Percentiles rank a stretch among this genome's conserved stretches.
phyloP scores from a whole-genome alignment of 345 rosid genomes.

The Gossypioides kirkii region DNA sequence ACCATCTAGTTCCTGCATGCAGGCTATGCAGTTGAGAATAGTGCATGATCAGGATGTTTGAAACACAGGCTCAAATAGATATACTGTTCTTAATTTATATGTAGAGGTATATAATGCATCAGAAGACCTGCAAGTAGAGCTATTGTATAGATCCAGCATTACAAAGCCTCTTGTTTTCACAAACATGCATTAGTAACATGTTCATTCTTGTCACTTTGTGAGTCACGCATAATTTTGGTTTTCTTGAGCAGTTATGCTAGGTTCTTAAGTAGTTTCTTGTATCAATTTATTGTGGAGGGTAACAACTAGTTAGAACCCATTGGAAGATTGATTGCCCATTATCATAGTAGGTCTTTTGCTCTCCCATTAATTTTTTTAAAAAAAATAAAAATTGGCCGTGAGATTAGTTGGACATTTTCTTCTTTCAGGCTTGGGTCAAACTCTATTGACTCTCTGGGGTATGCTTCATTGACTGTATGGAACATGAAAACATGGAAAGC shows the following conservation, averaged over 20 bases:
- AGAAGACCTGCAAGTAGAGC: not conserved
- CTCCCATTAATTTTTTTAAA: not conserved
- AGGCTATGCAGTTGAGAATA: not conserved
- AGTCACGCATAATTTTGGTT: not conserved
- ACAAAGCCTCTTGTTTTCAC: not conserved
- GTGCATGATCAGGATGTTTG: not conserved
- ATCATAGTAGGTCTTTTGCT: not conserved
- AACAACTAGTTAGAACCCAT: constrained; percentile 2
- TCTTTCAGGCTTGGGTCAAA: constrained; percentile 42
- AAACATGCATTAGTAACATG: not conserved
- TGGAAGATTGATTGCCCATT: not conserved
- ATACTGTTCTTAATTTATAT: not conserved
- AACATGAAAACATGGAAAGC: constrained; percentile 78
- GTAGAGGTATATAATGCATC: not conserved
- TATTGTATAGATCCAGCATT: not conserved
- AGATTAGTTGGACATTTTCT: constrained; percentile 9
- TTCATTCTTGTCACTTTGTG: not conserved
- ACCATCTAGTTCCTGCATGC: not conserved
- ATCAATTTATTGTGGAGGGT: not conserved
- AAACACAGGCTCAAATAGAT: not conserved
- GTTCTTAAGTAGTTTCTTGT: not conserved
- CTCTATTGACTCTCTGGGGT: constrained; percentile 40
- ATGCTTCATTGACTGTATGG: constrained; percentile 68
- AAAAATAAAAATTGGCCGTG: not conserved
- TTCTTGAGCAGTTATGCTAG: not conserved